These are phyloP conservation scores for Rhodotorula toruloides DNA, from an alignment of 768 basidiomycete genomes.

Conservation along the genomic window DNA sequence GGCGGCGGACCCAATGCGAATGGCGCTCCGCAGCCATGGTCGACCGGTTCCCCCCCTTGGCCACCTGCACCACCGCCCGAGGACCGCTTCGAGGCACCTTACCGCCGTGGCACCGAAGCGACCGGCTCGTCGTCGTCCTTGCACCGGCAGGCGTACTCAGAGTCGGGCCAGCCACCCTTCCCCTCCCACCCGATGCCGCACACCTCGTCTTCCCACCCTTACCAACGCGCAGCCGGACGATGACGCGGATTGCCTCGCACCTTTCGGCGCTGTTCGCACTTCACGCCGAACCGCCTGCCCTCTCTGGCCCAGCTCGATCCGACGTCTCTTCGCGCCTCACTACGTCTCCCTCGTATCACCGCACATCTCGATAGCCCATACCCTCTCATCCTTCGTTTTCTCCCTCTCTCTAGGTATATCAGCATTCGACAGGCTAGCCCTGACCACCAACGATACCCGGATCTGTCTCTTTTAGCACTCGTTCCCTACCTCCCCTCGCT, in stretches of 20 bases:
- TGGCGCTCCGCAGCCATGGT: neutral
- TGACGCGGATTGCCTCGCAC: neutral
- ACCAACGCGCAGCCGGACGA: neutral
- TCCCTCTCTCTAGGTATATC: too few relatives aligned
- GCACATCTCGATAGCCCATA: too few relatives aligned
- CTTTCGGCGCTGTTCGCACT: neutral
- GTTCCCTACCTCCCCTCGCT: too few relatives aligned
- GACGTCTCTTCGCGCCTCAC: too few relatives aligned
- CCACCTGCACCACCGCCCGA: neutral
- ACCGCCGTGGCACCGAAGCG: conserved; percentile 6
- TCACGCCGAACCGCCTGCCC: too few relatives aligned
- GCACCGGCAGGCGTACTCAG: neutral
- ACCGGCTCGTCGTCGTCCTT: neutral
- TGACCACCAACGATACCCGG: too few relatives aligned
- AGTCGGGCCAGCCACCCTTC: neutral
- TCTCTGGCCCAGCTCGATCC: too few relatives aligned
- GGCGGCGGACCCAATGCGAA: neutral
- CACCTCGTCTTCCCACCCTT: neutral
- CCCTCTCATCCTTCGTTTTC: too few relatives aligned
- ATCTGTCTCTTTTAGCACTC: too few relatives aligned
- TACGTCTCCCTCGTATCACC: too few relatives aligned
- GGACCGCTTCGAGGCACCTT: neutral
- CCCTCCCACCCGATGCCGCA: neutral
- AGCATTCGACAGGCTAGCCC: too few relatives aligned
- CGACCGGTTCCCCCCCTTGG: neutral